These are phyloP conservation scores for Neurospora terricola DNA, from an alignment of 495 filamentous ascomycete genomes.

Conservation along the genomic window DNA sequence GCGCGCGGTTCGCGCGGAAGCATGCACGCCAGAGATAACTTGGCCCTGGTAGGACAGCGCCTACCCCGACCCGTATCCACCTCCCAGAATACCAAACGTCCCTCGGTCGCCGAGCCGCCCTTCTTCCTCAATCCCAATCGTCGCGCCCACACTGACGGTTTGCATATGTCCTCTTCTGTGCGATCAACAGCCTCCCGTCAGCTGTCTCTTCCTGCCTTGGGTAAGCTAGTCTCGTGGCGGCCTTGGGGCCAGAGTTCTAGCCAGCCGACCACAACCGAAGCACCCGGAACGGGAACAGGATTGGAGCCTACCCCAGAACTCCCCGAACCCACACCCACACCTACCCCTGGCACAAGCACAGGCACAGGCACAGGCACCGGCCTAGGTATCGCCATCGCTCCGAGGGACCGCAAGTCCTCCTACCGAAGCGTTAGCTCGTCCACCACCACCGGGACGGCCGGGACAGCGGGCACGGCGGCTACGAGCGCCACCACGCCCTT, in stretches of 20 bases:
- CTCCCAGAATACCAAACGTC: background rate
- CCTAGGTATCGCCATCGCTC: background rate
- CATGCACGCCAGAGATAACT: conserved; percentile 29
- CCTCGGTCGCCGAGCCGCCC: background rate
- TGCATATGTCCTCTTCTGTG: conserved; percentile 13
- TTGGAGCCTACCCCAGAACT: background rate
- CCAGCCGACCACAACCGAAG: background rate
- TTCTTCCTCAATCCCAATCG: conserved; percentile 10
- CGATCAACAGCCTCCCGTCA: conserved; percentile 3
- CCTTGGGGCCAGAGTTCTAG: conserved; percentile 24
- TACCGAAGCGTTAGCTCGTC: background rate
- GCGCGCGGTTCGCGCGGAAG: conserved; percentile 26
- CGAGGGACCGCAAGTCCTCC: background rate
- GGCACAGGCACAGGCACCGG: background rate
- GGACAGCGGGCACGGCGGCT: background rate
- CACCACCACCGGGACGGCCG: background rate
- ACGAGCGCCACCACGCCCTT: background rate
- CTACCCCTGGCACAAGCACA: too few relatives aligned
- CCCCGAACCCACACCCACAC: background rate
- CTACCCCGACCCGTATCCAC: conserved; percentile 4
- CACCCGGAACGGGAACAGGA: background rate
- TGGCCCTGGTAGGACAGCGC: conserved; percentile 19
- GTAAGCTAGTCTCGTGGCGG: conserved; percentile 37
- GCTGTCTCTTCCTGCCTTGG: conserved; percentile 17
- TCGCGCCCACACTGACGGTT: conserved; percentile 3